phyloP scores from a whole-genome alignment of 176 grass and related monocot genomes.

The Ensete ventricosum region DNA sequence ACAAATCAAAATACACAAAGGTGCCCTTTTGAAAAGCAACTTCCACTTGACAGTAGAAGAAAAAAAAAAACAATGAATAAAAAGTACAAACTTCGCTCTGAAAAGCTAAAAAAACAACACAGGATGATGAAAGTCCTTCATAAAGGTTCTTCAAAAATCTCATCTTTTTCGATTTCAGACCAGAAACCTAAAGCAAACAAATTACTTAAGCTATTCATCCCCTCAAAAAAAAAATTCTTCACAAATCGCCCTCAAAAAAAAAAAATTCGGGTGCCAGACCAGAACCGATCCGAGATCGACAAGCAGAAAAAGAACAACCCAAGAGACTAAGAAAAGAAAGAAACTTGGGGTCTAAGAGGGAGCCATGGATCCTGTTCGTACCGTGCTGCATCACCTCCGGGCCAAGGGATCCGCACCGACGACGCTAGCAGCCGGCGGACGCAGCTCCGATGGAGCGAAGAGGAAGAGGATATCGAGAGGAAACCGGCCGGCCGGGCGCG shows the following conservation, averaged over 20 bases:
- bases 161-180: background rate
- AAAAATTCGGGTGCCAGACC: background rate
- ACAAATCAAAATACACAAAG: background rate
- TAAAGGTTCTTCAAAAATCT: background rate
- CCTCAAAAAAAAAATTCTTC: background rate
- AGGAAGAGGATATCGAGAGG: background rate
- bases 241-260: background rate
- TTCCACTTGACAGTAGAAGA: background rate
- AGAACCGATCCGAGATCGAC: background rate
- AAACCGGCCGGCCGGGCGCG: too few relatives aligned
- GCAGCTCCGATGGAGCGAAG: background rate
- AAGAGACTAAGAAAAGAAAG: background rate
- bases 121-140: background rate
- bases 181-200: background rate
- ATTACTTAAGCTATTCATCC: too few relatives aligned
- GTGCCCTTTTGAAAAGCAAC: background rate
- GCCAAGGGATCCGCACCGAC: background rate
- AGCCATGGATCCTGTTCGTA: background rate
- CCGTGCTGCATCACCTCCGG: slow-evolving; percentile 7
- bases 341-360: background rate
- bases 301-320: background rate
- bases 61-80: background rate
- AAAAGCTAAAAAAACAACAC: background rate
- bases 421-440: background rate
- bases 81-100: background rate